These are phyloP conservation scores for Cucumis hystrix DNA, from an alignment of 306 rosid genomes.

Conservation along the genomic window DNA sequence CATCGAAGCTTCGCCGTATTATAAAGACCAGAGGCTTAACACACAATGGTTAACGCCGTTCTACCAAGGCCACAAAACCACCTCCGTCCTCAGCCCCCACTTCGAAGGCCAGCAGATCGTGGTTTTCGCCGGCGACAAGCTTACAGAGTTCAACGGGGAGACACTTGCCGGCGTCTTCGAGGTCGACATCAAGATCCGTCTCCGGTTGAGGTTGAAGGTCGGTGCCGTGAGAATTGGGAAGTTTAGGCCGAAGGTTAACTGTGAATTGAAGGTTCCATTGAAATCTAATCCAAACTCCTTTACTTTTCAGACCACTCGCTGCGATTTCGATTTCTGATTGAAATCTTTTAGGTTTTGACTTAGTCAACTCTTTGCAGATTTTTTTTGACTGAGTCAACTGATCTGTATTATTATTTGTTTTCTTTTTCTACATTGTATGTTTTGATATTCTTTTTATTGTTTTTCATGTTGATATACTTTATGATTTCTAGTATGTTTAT, in stretches of 20 bases:
- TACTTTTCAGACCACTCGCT: slow-evolving; percentile 30
- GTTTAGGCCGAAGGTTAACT: slow-evolving; percentile 40
- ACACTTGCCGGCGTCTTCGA: slow-evolving; percentile 15
- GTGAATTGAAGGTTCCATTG: slow-evolving; percentile 49
- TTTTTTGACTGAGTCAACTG: background rate
- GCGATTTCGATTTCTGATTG: slow-evolving; percentile 40
- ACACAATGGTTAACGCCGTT: slow-evolving; percentile 15
- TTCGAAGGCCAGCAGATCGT: slow-evolving; percentile 23
- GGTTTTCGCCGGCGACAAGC: slow-evolving; percentile 4
- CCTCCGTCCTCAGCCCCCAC: slow-evolving; percentile 4
- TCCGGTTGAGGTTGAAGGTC: slow-evolving; percentile 22
- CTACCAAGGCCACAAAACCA: slow-evolving; percentile 39
- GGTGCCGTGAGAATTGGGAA: slow-evolving; percentile 28
- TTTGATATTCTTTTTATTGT: background rate
- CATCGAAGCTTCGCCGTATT: slow-evolving; percentile 27
- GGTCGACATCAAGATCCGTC: slow-evolving; percentile 25
- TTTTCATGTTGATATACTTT: background rate
- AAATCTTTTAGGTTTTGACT: background rate
- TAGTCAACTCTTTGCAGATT: background rate
- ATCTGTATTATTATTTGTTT: background rate
- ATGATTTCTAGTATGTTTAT: background rate
- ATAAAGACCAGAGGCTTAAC: slow-evolving; percentile 17
- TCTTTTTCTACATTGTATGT: background rate
- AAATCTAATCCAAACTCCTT: slow-evolving; percentile 1
- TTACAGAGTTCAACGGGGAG: slow-evolving; percentile 9